Evolutionary conservation across 371 early-diverging fungal species (phyloP), one percentile per base, ranked within the genome.

Genomic region (Mucor circinelloides): DNA sequence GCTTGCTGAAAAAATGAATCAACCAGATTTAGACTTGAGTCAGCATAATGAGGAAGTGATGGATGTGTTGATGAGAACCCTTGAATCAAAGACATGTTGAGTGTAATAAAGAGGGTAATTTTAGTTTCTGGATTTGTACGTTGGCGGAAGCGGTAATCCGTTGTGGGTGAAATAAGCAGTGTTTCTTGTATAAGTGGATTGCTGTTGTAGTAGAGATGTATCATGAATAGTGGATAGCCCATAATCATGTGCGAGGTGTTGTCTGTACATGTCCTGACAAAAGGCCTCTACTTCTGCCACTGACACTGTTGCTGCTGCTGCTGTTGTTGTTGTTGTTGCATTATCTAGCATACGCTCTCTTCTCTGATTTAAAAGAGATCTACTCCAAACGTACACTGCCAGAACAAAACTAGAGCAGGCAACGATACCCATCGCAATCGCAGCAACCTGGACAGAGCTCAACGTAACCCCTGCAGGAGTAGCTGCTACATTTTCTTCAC

Each of bases 1-100:
- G 73, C 42, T 81, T 30, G 67, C 63, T 15, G 73, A 73, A 10
- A 82, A 82, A 62, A 82, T 82, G 76, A 52, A 77, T 27, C 66
- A 71, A 12, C 82, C 82, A 15, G 67, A 69, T 17, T 52, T 79
- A 28, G 78, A 82, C 44, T 52, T 82, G 30, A 72, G 69, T 3
- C 57, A 38, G 1, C 68, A 70, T 52, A 68, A 69, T 46, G 70
- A 72, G 27, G 72, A 73, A 8, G 68, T 77, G 2, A 69, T 82
- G 73, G 63, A 75, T 36, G 68, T 71, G 6, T 69, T 75, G 68
- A 68, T 76, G 40, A 66, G 68, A 17, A 68, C 68, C 0, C 48
- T 81, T 6, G 78, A 81, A 56, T 36, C 63, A 34, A 62, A 62
- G 23, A 42, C 48, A 34, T 48, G 48, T 25, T 50, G 15, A 52